Evolutionary conservation across 208 protist genomes (phyloP).

Genomic region (Naegleria gruberi): DNA sequence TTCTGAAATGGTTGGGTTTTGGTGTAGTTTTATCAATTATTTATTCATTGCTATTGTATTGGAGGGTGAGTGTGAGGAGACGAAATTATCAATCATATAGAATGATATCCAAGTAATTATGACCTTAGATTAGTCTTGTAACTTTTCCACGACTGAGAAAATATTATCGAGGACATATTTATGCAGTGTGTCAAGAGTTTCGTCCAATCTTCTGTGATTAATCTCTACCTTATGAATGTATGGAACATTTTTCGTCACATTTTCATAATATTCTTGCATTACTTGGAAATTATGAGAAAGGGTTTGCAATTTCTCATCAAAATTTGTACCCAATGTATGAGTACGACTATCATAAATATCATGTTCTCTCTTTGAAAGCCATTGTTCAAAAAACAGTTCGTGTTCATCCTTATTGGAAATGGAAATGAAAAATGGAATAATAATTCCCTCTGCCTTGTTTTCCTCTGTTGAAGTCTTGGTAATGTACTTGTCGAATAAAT

Average conservation of each 20-base stretch:
- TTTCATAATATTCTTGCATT: not conserved
- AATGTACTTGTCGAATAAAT: not conserved
- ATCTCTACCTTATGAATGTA: not conserved
- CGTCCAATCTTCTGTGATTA: not conserved
- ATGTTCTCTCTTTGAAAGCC: not conserved
- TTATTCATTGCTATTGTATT: not conserved
- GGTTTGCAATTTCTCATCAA: not conserved
- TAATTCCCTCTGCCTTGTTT: not conserved
- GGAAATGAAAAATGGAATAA: not conserved
- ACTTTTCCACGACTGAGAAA: not conserved
- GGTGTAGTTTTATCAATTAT: not conserved
- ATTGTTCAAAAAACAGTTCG: constrained; percentile 9
- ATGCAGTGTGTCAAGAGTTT: not conserved
- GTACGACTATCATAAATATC: not conserved
- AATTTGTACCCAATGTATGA: not conserved
- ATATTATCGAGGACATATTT: not conserved
- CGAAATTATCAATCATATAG: not conserved
- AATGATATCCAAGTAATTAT: not conserved
- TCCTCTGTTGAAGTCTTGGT: not conserved
- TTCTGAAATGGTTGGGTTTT: not conserved
- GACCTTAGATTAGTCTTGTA: not conserved
- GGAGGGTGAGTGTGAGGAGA: not conserved
- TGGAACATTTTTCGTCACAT: not conserved
- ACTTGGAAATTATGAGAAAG: not conserved
- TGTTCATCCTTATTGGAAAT: not conserved